These are phyloP conservation scores for Umbilicus rupestris DNA, from an alignment of 164 flowering plant genomes.

Conservation along the genomic window DNA sequence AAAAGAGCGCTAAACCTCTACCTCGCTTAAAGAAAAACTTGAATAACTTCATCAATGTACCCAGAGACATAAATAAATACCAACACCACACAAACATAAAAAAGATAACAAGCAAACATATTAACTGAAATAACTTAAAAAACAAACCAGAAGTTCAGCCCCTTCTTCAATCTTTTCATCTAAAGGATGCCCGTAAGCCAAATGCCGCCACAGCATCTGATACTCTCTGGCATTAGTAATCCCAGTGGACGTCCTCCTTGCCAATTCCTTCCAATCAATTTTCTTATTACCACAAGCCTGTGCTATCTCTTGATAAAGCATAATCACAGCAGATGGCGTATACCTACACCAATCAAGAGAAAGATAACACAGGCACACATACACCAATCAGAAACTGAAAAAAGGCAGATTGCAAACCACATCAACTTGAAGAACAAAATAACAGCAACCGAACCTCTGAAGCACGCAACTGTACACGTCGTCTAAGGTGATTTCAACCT, in stretches of 20 bases:
- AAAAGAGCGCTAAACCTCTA: not conserved
- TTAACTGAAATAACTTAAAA: not conserved
- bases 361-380: too few species aligned
- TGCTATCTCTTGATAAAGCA: not conserved
- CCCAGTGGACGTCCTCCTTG: slow-evolving; percentile 67
- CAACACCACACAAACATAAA: too few species aligned
- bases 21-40: not conserved
- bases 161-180: slow-evolving; percentile 36
- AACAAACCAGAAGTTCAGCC: slow-evolving; percentile 54
- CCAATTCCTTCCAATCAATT: slow-evolving; percentile 65
- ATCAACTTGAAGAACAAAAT: not conserved
- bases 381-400: not conserved
- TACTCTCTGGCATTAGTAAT: slow-evolving; percentile 76
- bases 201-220: slow-evolving; percentile 92
- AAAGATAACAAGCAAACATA: not conserved
- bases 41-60: not conserved
- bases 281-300: slow-evolving; percentile 15
- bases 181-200: slow-evolving; percentile 60
- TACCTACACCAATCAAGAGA: not conserved
- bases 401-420: not conserved
- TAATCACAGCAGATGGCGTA: slow-evolving; percentile 5
- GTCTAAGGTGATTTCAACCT: not conserved
- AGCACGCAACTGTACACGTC: not conserved
- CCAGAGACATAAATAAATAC: too few species aligned
- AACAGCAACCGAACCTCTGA: not conserved